These are phyloP conservation scores for Ilex asprella DNA, from an alignment of 257 asterid species.

Conservation along the genomic window DNA sequence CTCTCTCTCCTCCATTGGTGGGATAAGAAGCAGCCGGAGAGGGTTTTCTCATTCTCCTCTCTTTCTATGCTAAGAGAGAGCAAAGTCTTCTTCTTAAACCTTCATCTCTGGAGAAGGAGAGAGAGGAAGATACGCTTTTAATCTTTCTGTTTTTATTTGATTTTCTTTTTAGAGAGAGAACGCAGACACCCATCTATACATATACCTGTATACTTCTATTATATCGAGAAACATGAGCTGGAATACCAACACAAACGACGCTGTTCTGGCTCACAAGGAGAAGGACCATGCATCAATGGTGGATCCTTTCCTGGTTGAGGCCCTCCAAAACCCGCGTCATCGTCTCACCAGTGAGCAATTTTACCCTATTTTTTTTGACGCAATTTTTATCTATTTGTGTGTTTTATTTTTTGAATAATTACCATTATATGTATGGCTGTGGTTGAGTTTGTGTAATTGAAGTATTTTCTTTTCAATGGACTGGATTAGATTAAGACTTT, in stretches of 20 bases:
- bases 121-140: neutral
- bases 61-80: no score
- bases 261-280: constrained; percentile 18
- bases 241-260: constrained; percentile 19
- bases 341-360: constrained; percentile 70
- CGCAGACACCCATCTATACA: no score
- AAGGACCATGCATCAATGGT: constrained; percentile 50
- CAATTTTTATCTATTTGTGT: neutral
- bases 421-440: neutral
- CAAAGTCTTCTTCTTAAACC: no score
- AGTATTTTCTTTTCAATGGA: constrained; percentile 2
- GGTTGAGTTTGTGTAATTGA: no score
- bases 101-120: constrained; percentile 3
- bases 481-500: constrained; percentile 15
- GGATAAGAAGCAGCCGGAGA: neutral
- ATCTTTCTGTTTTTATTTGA: constrained; percentile 1
- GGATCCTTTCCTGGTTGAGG: constrained; percentile 93
- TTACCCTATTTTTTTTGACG: neutral
- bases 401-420: constrained; percentile 1
- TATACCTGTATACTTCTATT: constrained; percentile 24
- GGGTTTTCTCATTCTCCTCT: no score
- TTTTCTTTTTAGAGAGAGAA: neutral
- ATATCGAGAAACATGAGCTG: neutral
- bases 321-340: constrained; percentile 98
- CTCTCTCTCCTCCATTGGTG: constrained; percentile 23